Evolutionary conservation across 2,329 filamentous ascomycete genomes (phyloP), one percentile per base, ranked within the genome.

Genomic region (Ophiostoma perfectum): DNA sequence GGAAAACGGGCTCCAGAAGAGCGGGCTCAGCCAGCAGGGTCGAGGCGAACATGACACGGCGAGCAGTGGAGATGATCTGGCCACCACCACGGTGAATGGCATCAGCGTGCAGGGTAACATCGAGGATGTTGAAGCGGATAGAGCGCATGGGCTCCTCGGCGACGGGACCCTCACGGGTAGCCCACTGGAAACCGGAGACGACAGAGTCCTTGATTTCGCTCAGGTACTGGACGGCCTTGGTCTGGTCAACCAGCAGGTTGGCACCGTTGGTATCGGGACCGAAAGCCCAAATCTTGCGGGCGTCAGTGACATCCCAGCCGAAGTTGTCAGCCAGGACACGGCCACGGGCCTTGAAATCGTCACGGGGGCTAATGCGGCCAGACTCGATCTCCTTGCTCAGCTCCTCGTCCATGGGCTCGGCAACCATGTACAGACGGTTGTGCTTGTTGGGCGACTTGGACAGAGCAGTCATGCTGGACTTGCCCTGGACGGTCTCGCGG

Each of bases 401-500:
- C 76, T 98, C 95, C 87, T 99, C 95, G 63, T 88, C 88, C 68
- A 99, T 86, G 76, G 95, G 95, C 83, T 93, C 84, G 73, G 95
- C 95, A 81, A 87, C 88, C 83, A 99, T 89, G 87, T 98, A 99
- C 71, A 99, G 87, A 93, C 95, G 94, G 88, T 99, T 99, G 91
- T 99, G 95, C 92, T 99, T 99, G 91, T 99, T 99, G 85, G 95
- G 95, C 65, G 95, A 99, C 88, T 99, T 99, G 82, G 95, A 98
- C 78, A 99, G 87, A 75, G 95, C 95, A 78, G 92, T 96, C 78
- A 98, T 98, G 87, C 89, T 92, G 68, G 95, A 98, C 79, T 88
- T 88, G 77, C 73, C 86, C 75, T 82, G 81, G 78, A 99, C 94
- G 73, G 94, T 96, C 89, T 99, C 95, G 88, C 95, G 93, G 90